A percentile compares a stretch with the other conserved stretches of the same genome.
phyloP scores from a whole-genome alignment of 768 basidiomycete species.

The Strobilomyces confusus region DNA sequence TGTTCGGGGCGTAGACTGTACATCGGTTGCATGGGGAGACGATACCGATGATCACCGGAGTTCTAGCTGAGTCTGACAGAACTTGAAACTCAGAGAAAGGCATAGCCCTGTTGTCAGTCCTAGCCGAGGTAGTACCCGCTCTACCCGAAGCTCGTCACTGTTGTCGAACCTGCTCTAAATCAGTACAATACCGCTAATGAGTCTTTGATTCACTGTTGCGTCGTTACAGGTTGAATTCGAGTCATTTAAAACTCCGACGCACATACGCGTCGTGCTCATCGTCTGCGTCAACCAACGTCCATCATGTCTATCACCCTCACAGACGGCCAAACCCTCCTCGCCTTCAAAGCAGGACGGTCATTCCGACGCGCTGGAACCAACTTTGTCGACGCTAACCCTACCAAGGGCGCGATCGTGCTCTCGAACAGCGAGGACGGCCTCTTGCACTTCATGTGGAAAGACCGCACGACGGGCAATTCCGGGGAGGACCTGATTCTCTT shows the following conservation, averaged over 20 bases:
- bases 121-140: too few species aligned
- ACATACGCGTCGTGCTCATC: conserved; percentile 10
- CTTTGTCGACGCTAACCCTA: conserved; percentile 59
- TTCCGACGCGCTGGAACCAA: conserved; percentile 65
- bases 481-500: conserved; percentile 87
- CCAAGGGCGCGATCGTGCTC: conserved; percentile 72
- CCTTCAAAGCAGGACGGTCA: conserved; percentile 71
- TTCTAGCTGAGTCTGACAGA: too few species aligned
- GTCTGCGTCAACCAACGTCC: neutral
- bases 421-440: conserved; percentile 70
- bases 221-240: too few species aligned
- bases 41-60: too few species aligned
- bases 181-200: too few species aligned
- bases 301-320: conserved; percentile 27
- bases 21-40: too few species aligned
- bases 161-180: too few species aligned
- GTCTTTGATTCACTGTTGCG: too few species aligned
- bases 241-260: conserved; percentile 20
- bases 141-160: too few species aligned
- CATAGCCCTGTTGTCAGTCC: too few species aligned
- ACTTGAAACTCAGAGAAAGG: too few species aligned
- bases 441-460: conserved; percentile 78
- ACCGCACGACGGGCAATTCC: conserved; percentile 53
- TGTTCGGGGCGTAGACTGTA: too few species aligned
- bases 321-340: conserved; percentile 34